phyloP scores from a whole-genome alignment of 176 grass and related monocot species.

The Chloris gayana region DNA sequence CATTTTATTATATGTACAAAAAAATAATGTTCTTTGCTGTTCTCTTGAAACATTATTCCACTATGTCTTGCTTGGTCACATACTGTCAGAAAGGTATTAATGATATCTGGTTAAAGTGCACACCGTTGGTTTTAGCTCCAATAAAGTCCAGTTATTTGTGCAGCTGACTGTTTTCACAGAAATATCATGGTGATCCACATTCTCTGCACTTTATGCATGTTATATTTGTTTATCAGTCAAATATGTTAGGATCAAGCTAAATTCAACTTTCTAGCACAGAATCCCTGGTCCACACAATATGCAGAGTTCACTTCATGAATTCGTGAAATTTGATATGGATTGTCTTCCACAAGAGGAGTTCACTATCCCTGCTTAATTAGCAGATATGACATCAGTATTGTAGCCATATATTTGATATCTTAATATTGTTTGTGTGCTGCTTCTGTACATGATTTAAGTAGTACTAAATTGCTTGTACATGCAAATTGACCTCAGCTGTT shows the following conservation, averaged over 20 bases:
- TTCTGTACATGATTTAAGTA: background rate
- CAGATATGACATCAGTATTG: background rate
- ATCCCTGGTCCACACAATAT: background rate
- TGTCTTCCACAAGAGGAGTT: background rate
- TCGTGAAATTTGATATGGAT: conserved; percentile 2
- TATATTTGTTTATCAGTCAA: background rate
- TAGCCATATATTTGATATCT: conserved; percentile 1
- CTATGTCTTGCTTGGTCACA: background rate
- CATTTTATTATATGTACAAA: background rate
- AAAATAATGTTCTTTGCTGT: background rate
- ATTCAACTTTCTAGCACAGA: background rate
- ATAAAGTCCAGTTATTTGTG: conserved; percentile 7
- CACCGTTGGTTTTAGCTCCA: background rate
- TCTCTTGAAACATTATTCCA: background rate
- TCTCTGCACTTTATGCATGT: background rate
- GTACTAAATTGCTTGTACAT: background rate
- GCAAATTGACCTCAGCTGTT: background rate
- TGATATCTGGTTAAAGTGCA: conserved; percentile 12
- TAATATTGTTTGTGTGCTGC: background rate
- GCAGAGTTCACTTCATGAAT: background rate
- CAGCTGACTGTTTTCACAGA: background rate
- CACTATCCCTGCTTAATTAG: background rate
- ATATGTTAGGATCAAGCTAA: background rate
- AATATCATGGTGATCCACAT: background rate
- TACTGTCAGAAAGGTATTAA: background rate